Conservation (phyloP, 2,329 filamentous ascomycete species). For the Trichoderma brevicompactum region DNA sequence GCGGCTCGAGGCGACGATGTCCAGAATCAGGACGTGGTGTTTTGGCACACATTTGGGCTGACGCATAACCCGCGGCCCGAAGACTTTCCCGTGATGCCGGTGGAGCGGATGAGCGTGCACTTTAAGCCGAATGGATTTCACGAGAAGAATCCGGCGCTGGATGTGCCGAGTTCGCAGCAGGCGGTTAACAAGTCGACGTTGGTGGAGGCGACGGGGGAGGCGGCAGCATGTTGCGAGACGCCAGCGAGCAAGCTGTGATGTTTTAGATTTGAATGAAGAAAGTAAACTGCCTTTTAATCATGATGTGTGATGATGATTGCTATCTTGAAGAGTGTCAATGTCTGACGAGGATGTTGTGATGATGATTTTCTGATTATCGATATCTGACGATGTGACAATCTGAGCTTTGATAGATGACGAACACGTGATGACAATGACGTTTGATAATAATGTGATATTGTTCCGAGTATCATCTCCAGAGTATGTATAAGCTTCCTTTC, state of each 20-base stretch:
- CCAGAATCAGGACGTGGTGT: conserved; percentile 39
- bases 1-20: conserved; percentile 53
- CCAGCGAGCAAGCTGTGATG: conserved; percentile 24
- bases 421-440: too few relatives aligned
- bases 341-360: too few relatives aligned
- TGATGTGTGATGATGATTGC: too few relatives aligned
- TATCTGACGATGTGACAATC: not conserved
- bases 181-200: conserved; percentile 48
- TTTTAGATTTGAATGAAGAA: conserved; percentile 24
- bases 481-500: not conserved
- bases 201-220: conserved; percentile 34
- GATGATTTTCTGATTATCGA: too few relatives aligned
- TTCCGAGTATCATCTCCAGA: too few relatives aligned
- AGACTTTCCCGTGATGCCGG: conserved; percentile 57
- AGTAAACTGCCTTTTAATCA: too few relatives aligned
- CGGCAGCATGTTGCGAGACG: conserved; percentile 36
- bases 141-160: conserved; percentile 51
- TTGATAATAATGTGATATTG: too few relatives aligned
- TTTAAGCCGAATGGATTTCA: conserved; percentile 51
- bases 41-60: conserved; percentile 55
- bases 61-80: conserved; percentile 56
- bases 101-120: conserved; percentile 53
- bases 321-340: too few relatives aligned
- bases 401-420: too few relatives aligned
- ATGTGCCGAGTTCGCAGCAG: conserved; percentile 44